Evolutionary conservation across 2,329 filamentous ascomycete species (phyloP).

Genomic region (Stachybotrys echinatus): DNA sequence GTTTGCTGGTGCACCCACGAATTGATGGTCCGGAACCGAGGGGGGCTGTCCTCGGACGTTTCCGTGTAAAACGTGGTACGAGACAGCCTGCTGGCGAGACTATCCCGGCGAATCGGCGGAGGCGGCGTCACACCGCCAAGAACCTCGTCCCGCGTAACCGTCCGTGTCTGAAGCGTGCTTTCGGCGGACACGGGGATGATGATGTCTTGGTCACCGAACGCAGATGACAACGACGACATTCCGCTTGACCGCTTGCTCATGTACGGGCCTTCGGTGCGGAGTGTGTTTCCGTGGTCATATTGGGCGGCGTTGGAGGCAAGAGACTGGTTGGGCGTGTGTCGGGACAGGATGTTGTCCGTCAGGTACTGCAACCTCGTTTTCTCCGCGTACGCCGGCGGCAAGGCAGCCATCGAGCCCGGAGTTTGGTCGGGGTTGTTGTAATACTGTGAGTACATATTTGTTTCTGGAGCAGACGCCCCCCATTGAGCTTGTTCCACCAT

Average conservation of each 20-base stretch:
- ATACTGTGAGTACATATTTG: background rate
- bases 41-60: conserved; percentile 47
- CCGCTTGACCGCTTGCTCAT: conserved; percentile 37
- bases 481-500: background rate
- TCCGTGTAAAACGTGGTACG: conserved; percentile 50
- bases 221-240: conserved; percentile 57
- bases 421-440: background rate
- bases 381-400: background rate
- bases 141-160: conserved; percentile 1
- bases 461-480: background rate
- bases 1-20: conserved; percentile 64
- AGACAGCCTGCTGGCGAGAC: background rate
- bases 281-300: conserved; percentile 4
- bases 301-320: conserved; percentile 7
- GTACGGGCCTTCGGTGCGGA: conserved; percentile 10
- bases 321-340: conserved; percentile 3
- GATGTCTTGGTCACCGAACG: conserved; percentile 59
- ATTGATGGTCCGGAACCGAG: conserved; percentile 51
- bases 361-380: background rate
- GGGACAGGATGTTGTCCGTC: background rate
- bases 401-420: background rate
- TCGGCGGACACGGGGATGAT: conserved; percentile 32
- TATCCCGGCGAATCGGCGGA: conserved; percentile 5
- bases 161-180: conserved; percentile 1
- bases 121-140: conserved; percentile 7